Base-by-base conservation (phyloP, 139 green algal genomes). In the Asterochloris erici region DNA sequence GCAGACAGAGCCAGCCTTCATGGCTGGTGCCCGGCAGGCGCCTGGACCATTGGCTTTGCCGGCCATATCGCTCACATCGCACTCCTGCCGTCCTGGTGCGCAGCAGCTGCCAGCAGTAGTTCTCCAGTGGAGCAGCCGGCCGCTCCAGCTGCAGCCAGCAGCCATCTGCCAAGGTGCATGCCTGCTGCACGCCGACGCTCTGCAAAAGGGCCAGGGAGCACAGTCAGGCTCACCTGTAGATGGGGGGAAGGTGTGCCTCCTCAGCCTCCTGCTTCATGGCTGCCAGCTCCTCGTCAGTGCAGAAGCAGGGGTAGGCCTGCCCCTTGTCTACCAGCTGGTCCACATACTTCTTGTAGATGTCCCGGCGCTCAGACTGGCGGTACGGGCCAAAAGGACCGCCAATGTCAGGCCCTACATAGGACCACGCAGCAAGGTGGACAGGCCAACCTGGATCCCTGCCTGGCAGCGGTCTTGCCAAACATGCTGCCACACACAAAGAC, bases 281-380 rank as follows among this genome's bases (percentile, higher is more conserved):
- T 83, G 86, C 84, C 28, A 97, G 89, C 89, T 97, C 95, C 88
- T 98, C 96, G 77, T 99, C 97, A 11, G 94, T 98, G 95, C 97
- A 99, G 93, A 99, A 99, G 94, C 96, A 99, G 75, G 91, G 94
- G 90, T 99, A 99, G 26, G 92, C 97, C 74, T 92, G 68, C 62
- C 95, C 96, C 29, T 87, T 63, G 61, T 88, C 88, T 47, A 99
- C 92, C 84, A 99, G 90, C 88, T 96, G 85, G 78, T 98, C 87
- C 28, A 95, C 96, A 77, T 96, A 94, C 84, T 93, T 68, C 84
- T 95, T 94, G 86, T 99, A 99, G 62, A 99, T 92, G 11, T 92
- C 89, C 19, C 88, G 94, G 60, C 97, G 90, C 91, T 99, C 97
- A 15, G 88, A 95, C 93, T 99, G 97, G 54, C 97, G 91, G 90